Evolutionary conservation across 257 asterid genomes (phyloP).

Genomic region (Solanum bulbocastanum): DNA sequence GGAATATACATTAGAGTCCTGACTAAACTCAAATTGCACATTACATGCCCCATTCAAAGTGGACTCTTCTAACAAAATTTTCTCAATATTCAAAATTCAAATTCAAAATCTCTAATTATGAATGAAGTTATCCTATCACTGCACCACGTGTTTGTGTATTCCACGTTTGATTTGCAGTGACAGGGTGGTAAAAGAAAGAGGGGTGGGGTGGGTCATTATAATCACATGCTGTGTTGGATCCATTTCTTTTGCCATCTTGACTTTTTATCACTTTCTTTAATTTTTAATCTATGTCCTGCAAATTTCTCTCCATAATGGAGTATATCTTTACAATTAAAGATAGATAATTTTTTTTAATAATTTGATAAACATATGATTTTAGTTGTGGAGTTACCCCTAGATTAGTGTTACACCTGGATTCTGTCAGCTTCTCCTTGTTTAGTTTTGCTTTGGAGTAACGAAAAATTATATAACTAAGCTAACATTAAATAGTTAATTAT

Average conservation of each 20-base stretch:
- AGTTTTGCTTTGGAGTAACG: too few relatives aligned
- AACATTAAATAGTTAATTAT: too few relatives aligned
- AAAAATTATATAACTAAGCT: too few relatives aligned
- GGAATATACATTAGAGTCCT: too few relatives aligned
- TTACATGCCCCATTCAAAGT: too few relatives aligned
- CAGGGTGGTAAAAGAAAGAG: neutral
- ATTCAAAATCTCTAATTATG: too few relatives aligned
- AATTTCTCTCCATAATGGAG: neutral
- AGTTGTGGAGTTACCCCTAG: neutral
- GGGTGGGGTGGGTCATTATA: conserved; percentile 5
- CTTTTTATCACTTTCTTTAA: neutral
- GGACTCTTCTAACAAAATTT: too few relatives aligned
- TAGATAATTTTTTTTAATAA: neutral
- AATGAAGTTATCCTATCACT: too few relatives aligned
- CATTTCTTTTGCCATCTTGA: conserved; percentile 2
- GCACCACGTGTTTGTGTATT: neutral
- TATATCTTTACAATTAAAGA: neutral
- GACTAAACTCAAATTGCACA: too few relatives aligned
- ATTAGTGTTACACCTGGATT: neutral
- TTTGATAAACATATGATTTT: neutral
- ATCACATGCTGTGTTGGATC: conserved; percentile 33
- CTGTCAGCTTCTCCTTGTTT: too few relatives aligned
- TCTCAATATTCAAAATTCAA: too few relatives aligned
- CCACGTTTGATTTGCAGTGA: conserved; percentile 1
- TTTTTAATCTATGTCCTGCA: neutral